Conservation (phyloP, 441 rosid species). For the Cnidoscolus chayamansa region DNA sequence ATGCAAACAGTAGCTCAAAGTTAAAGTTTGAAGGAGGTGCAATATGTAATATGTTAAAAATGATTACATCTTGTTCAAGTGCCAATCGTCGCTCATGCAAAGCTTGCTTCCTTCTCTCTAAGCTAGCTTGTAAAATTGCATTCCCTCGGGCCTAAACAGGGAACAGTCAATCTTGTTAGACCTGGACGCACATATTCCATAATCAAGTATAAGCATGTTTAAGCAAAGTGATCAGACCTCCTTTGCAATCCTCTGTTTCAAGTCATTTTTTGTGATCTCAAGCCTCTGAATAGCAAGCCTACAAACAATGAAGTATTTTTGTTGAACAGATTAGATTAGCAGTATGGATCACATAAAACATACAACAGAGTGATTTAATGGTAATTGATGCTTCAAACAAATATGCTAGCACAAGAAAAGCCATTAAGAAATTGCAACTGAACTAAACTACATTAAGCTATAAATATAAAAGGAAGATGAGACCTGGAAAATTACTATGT, state of each 20-base stretch:
- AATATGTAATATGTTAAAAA: slow-evolving; percentile 26
- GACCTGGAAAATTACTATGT: neutral
- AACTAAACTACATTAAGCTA: neutral
- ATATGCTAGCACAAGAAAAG: slow-evolving; percentile 7
- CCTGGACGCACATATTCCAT: slow-evolving; percentile 21
- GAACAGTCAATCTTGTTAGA: slow-evolving; percentile 25
- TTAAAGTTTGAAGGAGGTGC: slow-evolving; percentile 11
- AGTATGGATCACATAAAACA: slow-evolving; percentile 2
- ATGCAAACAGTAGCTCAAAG: slow-evolving; percentile 1
- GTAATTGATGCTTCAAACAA: slow-evolving; percentile 9
- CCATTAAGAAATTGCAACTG: neutral
- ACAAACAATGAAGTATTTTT: slow-evolving; percentile 26
- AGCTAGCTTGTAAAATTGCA: slow-evolving; percentile 95
- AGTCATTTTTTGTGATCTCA: slow-evolving; percentile 87
- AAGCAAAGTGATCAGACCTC: slow-evolving; percentile 56
- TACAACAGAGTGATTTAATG: neutral
- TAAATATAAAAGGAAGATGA: neutral
- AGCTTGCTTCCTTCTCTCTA: slow-evolving; percentile 98
- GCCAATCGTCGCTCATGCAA: slow-evolving; percentile 95
- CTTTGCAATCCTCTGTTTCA: slow-evolving; percentile 88
- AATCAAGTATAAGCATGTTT: slow-evolving; percentile 17
- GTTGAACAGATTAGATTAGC: neutral
- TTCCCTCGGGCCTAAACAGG: slow-evolving; percentile 86
- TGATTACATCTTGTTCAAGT: slow-evolving; percentile 90
- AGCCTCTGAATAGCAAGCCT: slow-evolving; percentile 98